Base-by-base conservation (phyloP, 2,329 filamentous ascomycete genomes). In the Calonectria multiphialidica region DNA sequence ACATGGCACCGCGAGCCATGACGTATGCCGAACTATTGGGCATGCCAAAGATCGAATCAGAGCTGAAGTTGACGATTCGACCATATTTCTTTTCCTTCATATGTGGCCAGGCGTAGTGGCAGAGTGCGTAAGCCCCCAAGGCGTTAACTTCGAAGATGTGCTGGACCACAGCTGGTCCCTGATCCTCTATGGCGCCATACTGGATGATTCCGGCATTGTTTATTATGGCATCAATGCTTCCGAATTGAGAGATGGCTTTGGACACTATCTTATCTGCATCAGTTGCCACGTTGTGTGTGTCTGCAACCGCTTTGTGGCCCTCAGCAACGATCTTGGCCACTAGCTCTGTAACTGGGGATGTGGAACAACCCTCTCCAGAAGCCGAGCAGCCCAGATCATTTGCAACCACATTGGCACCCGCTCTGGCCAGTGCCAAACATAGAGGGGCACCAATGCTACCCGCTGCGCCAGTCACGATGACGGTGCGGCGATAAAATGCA, bases 61-160 rank as follows among this genome's bases (percentile, higher is more conserved):
- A 71, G 5, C 63, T 67, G 12, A 40, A 67, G 50, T 67, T 71
- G 18, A 71, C 33, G 18, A 71, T 66, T 3, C 68, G 68, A 5
- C 68, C 55, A 12, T 62, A 68, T n/a, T 55, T 66, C 35, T 71
- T 63, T 3, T 33, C 13, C 28, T 68, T 62, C 63, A 68, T 67
- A 9, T 71, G 16, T 33, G 68, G 45, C 63, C 68, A 71, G 10
- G 68, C 68, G 0, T 57, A 49, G 5, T 68, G 68, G 0, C 63
- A 67, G 16, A 71, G 33, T 0, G 65, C 55, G 35, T 59, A 71
- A 10, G 68, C 44, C 1, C 68, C 68, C 21, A 49, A 12, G 18
- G 57, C 53, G 7, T 71, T 59, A 1, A 47, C 28, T 2, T 66
- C 64, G 16, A 67, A 53, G 16, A 71, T 59, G 5, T 62, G 12